These are phyloP conservation scores for Plasmodium coatneyi DNA, from an alignment of 169 alveolate species.

Conservation along the genomic window DNA sequence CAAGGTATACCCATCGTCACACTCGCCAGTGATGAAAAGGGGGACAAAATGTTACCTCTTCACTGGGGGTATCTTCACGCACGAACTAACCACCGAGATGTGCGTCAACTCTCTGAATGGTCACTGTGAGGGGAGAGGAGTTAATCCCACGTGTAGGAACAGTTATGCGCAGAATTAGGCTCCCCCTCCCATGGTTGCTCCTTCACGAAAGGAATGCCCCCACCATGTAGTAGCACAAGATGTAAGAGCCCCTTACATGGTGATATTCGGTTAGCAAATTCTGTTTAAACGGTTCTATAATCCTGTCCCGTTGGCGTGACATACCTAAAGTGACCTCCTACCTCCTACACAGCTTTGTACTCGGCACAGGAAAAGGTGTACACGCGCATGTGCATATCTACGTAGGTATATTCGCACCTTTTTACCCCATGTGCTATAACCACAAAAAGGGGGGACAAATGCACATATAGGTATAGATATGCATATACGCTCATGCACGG, in stretches of 20 bases:
- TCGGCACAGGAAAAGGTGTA: neutral
- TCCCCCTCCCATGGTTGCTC: neutral
- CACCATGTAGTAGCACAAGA: neutral
- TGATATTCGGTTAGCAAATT: neutral
- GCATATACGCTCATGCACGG: neutral
- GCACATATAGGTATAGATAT: neutral
- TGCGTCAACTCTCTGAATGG: neutral
- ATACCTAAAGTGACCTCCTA: neutral
- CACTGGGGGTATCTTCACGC: neutral
- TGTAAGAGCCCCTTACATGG: neutral
- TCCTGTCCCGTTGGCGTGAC: neutral
- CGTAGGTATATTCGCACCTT: neutral
- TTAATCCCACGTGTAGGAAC: neutral
- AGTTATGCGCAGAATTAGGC: neutral
- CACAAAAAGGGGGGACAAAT: neutral
- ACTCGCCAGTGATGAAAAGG: neutral
- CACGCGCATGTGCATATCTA: neutral
- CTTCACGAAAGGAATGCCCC: neutral
- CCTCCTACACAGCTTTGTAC: neutral
- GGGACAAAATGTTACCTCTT: neutral
- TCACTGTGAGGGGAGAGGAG: neutral
- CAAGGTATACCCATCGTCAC: neutral
- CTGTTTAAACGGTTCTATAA: neutral
- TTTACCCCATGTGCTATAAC: neutral
- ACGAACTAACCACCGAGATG: neutral